Percentiles rank a stretch among this genome's conserved stretches.
Conservation (phyloP, 306 rosid species). For the Boehmeria nivea region DNA sequence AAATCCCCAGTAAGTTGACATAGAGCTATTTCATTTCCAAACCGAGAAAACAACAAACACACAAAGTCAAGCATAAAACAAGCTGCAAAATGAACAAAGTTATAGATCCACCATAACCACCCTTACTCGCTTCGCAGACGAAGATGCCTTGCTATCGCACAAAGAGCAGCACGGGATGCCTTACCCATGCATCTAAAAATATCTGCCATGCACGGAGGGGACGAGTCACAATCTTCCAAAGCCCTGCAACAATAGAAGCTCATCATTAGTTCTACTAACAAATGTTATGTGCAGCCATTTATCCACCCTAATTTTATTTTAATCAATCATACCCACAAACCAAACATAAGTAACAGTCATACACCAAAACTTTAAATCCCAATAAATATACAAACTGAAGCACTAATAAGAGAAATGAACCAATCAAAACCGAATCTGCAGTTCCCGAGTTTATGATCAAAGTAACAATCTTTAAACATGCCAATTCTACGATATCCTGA, state of each 20-base stretch:
- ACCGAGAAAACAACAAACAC: too few relatives aligned
- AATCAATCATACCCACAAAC: too few relatives aligned
- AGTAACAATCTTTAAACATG: too few relatives aligned
- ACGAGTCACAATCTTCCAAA: constrained; percentile 89
- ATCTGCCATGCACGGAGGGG: constrained; percentile 95
- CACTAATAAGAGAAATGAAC: background rate
- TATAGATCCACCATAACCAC: constrained; percentile 23
- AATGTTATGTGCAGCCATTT: too few relatives aligned
- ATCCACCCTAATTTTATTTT: too few relatives aligned
- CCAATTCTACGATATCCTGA: too few relatives aligned
- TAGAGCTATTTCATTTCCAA: too few relatives aligned
- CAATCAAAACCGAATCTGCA: background rate
- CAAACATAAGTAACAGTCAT: too few relatives aligned
- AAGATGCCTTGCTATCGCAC: constrained; percentile 86
- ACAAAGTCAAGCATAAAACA: too few relatives aligned
- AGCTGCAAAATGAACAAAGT: constrained; percentile 6
- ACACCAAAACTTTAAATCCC: too few relatives aligned
- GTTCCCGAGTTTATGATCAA: too few relatives aligned
- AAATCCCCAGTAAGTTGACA: background rate
- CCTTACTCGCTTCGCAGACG: constrained; percentile 95
- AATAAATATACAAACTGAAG: too few relatives aligned
- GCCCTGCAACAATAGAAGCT: constrained; percentile 55
- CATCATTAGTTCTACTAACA: background rate
- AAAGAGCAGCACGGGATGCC: constrained; percentile 71
- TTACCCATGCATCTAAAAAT: constrained; percentile 91